These are phyloP conservation scores for Eucalyptus decipiens DNA, from an alignment of 345 rosid genomes.

Conservation along the genomic window DNA sequence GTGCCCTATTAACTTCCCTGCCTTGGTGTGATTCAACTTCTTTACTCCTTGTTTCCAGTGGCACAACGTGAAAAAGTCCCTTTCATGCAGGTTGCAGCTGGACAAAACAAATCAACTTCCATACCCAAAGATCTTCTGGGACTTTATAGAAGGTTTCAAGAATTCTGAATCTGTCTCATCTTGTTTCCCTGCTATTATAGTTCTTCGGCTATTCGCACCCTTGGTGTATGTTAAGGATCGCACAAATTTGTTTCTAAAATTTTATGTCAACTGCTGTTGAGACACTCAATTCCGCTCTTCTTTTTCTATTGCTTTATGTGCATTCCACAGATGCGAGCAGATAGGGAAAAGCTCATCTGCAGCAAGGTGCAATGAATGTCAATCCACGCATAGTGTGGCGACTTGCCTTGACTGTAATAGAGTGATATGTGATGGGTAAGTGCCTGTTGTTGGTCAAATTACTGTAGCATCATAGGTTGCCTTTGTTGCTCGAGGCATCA, in stretches of 20 bases:
- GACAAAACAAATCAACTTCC: slow-evolving; percentile 10
- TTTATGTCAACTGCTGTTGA: neutral
- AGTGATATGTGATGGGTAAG: slow-evolving; percentile 56
- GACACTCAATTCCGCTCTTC: neutral
- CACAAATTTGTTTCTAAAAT: neutral
- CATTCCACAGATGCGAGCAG: slow-evolving; percentile 53
- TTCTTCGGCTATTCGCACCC: neutral
- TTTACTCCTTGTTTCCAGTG: neutral
- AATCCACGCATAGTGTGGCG: slow-evolving; percentile 35
- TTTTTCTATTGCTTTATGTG: neutral
- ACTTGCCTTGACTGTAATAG: slow-evolving; percentile 52
- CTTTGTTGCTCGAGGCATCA: neutral
- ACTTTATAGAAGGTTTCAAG: slow-evolving; percentile 45
- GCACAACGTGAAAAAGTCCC: neutral
- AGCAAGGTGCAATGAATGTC: slow-evolving; percentile 47
- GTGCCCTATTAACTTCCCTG: neutral
- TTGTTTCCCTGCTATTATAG: neutral
- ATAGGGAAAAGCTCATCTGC: slow-evolving; percentile 26
- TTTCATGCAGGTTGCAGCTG: slow-evolving; percentile 9
- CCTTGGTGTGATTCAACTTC: neutral
- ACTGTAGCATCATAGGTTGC: neutral
- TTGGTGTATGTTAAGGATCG: neutral
- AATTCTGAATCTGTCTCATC: neutral
- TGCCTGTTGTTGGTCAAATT: neutral
- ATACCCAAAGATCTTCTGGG: slow-evolving; percentile 43